These are phyloP conservation scores for Neoboletus magnificus DNA, from an alignment of 768 basidiomycete genomes.

Conservation along the genomic window DNA sequence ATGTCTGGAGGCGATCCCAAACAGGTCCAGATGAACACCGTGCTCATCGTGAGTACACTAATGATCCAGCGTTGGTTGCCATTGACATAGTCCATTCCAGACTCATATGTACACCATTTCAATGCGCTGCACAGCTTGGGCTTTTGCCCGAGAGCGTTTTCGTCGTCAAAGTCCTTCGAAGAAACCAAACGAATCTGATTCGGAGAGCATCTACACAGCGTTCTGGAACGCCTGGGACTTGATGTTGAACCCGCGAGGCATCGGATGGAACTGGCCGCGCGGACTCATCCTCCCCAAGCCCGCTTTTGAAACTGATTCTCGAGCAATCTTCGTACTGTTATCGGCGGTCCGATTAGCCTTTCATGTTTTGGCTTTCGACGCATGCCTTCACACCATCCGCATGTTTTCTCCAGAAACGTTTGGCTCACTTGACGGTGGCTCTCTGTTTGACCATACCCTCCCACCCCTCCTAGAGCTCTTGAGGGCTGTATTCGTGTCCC, in stretches of 20 bases:
- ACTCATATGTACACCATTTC: conserved; percentile 10
- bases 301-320: conserved; percentile 15
- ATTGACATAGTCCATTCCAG: conserved; percentile 5
- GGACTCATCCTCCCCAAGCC: conserved; percentile 15
- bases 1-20: conserved; percentile 17
- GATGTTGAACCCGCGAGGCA: conserved; percentile 17
- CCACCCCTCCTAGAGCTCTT: conserved; percentile 31
- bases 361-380: conserved; percentile 8
- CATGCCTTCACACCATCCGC: conserved; percentile 10
- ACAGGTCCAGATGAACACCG: conserved; percentile 13
- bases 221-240: conserved; percentile 29
- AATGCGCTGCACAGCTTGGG: conserved; percentile 18
- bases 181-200: background rate
- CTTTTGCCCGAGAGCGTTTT: conserved; percentile 13
- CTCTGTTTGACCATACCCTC: conserved; percentile 36
- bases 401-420: conserved; percentile 40
- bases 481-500: conserved; percentile 42
- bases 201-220: conserved; percentile 5
- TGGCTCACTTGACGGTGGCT: conserved; percentile 30
- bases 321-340: conserved; percentile 10
- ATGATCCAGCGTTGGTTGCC: background rate
- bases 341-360: conserved; percentile 6
- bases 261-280: conserved; percentile 28
- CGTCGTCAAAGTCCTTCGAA: background rate
- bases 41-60: conserved; percentile 17